Percentiles rank a stretch among this genome's conserved stretches.
phyloP scores from a whole-genome alignment of 495 filamentous ascomycete genomes.

The Penicillium canariense region DNA sequence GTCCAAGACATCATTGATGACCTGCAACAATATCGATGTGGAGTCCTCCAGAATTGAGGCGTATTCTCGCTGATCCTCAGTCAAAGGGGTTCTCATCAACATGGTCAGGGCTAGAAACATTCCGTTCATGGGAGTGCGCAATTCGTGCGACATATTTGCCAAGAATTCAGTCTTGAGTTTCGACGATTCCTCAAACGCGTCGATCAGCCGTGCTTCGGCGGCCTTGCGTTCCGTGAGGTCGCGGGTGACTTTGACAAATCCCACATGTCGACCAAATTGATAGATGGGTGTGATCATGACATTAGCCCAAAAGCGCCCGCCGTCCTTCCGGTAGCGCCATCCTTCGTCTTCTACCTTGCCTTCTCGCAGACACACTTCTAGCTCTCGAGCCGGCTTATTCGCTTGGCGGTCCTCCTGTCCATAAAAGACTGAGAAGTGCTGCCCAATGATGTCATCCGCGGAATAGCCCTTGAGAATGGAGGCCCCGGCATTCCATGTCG shows the following conservation, averaged over 20 bases:
- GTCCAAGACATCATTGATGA: slow-evolving; percentile 89
- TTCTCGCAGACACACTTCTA: slow-evolving; percentile 56
- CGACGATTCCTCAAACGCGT: slow-evolving; percentile 63
- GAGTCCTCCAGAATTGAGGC: slow-evolving; percentile 78
- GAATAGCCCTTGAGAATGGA: slow-evolving; percentile 59
- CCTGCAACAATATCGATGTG: slow-evolving; percentile 74
- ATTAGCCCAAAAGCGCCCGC: slow-evolving; percentile 64
- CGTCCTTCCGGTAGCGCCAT: slow-evolving; percentile 64
- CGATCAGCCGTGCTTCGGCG: slow-evolving; percentile 55
- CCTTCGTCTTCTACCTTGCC: slow-evolving; percentile 64
- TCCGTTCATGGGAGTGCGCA: slow-evolving; percentile 77
- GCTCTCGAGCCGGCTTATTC: slow-evolving; percentile 54
- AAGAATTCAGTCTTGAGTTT: slow-evolving; percentile 66
- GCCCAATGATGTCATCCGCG: slow-evolving; percentile 55
- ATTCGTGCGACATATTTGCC: slow-evolving; percentile 87
- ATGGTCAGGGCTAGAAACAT: slow-evolving; percentile 73
- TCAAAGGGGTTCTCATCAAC: slow-evolving; percentile 63
- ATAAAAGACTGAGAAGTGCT: slow-evolving; percentile 65
- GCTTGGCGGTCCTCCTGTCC: slow-evolving; percentile 50
- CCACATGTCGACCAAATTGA: slow-evolving; percentile 55
- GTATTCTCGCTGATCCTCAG: slow-evolving; percentile 68
- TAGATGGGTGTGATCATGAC: slow-evolving; percentile 63
- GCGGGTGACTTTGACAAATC: slow-evolving; percentile 64
- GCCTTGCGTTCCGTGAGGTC: slow-evolving; percentile 62
- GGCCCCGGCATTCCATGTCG: slow-evolving; percentile 63